Base-by-base conservation (phyloP, 495 filamentous ascomycete genomes). In the Penicillium chermesinum region DNA sequence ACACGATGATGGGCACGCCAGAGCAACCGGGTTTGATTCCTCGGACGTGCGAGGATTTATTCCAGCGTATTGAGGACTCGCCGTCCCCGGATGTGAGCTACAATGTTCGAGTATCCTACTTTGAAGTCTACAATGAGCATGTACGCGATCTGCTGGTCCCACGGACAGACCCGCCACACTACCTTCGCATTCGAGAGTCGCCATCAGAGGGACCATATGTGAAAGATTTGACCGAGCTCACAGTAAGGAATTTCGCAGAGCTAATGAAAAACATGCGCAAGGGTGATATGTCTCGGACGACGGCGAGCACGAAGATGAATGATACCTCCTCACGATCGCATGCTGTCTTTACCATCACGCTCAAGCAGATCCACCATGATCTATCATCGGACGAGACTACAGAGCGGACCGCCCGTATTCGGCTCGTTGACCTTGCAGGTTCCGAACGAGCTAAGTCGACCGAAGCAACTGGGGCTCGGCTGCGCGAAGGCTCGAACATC, bases 111-210 rank as follows among this genome's bases (percentile, higher is more conserved):
- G 93, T 96, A 25, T 95, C 89, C 3, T 99, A 99, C 70, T 97
- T 97, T 54, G 93, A 99, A 67, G 91, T 99, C 52, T 97, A 99
- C 76, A 99, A 99, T 66, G 93, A 99, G 67, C 93, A 99, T 69
- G 94, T 97, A 25, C 86, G 93, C 43, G 93, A 99, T 64, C 77
- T 99, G 2, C 78, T 99, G 37, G 87, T 89, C 1, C 87, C 90
- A 34, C 66, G 73, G 17, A 83, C 78, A 44, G 83, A 86, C 50
- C 76, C 86, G 2, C 87, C 91, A 2, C 83, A 94, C 62, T 96
- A 97, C 62, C 87, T 99, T 46, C 96, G 96, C 62, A 95, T 99
- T 64, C 85, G 94, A 42, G 93, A 99, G 69, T 95, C 89, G 12
- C 89, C 88, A 12, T 87, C 83, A 14, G 93, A 97, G 59, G 94